These are phyloP conservation scores for Phytophthora litchii DNA, from an alignment of 352 stramenopile genomes.

Conservation along the genomic window DNA sequence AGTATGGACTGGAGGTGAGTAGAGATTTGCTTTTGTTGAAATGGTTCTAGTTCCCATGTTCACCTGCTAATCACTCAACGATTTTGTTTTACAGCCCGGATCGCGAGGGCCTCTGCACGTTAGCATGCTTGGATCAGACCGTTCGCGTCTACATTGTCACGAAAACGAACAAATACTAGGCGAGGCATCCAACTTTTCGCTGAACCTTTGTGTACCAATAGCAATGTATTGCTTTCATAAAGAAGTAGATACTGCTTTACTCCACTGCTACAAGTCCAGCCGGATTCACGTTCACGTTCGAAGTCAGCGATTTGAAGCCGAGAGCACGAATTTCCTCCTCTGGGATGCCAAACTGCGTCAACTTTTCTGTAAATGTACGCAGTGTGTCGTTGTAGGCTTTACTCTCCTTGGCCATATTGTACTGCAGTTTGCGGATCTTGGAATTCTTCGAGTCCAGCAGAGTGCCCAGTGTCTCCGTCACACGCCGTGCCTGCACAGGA, in stretches of 20 bases:
- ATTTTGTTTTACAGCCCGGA: slow-evolving; percentile 61
- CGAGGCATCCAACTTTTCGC: slow-evolving; percentile 4
- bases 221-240: slow-evolving; percentile 12
- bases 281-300: slow-evolving; percentile 65
- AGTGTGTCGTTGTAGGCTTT: slow-evolving; percentile 84
- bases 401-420: slow-evolving; percentile 70
- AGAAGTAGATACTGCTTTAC: slow-evolving; percentile 22
- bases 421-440: slow-evolving; percentile 65
- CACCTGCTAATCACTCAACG: background rate
- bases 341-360: slow-evolving; percentile 68
- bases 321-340: slow-evolving; percentile 75
- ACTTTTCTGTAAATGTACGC: slow-evolving; percentile 73
- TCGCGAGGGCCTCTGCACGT: slow-evolving; percentile 92
- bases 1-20: slow-evolving; percentile 53
- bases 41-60: no score
- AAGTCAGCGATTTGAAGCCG: slow-evolving; percentile 62
- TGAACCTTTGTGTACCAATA: slow-evolving; percentile 22
- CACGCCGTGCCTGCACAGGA: slow-evolving; percentile 60
- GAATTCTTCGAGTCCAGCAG: slow-evolving; percentile 69
- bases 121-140: slow-evolving; percentile 95
- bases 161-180: slow-evolving; percentile 95
- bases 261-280: slow-evolving; percentile 77
- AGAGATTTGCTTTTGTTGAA: no score
- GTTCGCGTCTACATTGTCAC: slow-evolving; percentile 95
- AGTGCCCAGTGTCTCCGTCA: slow-evolving; percentile 70